A percentile compares a stretch with the other conserved stretches of the same genome.
Evolutionary conservation across 1,284 basidiomycete genomes (phyloP).

Genomic region (Ceratobasidium sp.): DNA sequence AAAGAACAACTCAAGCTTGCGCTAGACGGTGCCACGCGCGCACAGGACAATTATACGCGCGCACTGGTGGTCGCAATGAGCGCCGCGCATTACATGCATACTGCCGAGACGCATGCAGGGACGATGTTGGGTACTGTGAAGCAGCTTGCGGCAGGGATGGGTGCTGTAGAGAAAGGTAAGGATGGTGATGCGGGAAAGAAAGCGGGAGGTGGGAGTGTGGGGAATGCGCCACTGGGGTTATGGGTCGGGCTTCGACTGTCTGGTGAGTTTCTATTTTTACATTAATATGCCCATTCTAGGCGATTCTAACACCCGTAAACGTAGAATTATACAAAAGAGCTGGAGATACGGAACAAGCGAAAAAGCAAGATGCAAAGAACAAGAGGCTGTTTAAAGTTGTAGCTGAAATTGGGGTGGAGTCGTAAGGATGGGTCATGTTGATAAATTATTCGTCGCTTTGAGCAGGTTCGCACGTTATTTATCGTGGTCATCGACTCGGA

Average conservation of each 20-base stretch:
- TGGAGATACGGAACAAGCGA: conserved; percentile 61
- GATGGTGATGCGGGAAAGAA: conserved; percentile 47
- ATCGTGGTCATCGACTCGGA: too few species aligned
- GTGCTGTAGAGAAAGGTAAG: conserved; percentile 55
- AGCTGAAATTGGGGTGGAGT: conserved; percentile 51
- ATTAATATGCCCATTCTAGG: conserved; percentile 51
- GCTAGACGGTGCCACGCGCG: conserved; percentile 65
- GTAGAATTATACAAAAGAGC: conserved; percentile 66
- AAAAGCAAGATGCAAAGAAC: conserved; percentile 63
- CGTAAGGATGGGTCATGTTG: neutral
- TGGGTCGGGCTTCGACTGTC: conserved; percentile 77
- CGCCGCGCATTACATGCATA: conserved; percentile 74
- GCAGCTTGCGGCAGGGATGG: conserved; percentile 74
- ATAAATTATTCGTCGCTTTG: too few species aligned
- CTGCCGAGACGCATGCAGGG: conserved; percentile 70
- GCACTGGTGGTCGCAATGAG: conserved; percentile 73
- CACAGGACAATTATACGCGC: conserved; percentile 76
- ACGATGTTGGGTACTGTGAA: conserved; percentile 71
- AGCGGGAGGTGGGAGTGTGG: conserved; percentile 55
- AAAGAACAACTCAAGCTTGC: conserved; percentile 67
- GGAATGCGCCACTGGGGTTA: conserved; percentile 70
- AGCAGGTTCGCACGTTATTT: too few species aligned
- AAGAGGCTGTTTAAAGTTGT: conserved; percentile 54
- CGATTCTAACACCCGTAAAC: conserved; percentile 18
- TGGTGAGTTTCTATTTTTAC: conserved; percentile 58